These are phyloP conservation scores for Cinnamomum micranthum DNA, from an alignment of 164 flowering plant genomes.

Conservation along the genomic window DNA sequence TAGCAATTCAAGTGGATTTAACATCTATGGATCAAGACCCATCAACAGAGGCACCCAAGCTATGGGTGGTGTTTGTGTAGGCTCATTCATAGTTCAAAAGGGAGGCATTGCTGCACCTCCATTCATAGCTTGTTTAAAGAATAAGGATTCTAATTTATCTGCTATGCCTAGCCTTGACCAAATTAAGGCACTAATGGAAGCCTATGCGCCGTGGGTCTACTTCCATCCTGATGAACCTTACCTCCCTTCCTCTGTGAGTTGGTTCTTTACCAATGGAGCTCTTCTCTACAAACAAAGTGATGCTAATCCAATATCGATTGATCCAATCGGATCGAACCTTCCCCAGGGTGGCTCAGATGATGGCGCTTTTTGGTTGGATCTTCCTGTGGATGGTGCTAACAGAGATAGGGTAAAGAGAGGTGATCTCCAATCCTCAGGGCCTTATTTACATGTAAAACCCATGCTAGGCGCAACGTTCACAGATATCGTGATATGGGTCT, in stretches of 20 bases:
- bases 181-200: constrained; percentile 43
- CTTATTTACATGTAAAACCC: constrained; percentile 67
- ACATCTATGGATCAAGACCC: constrained; percentile 41
- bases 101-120: constrained; percentile 13
- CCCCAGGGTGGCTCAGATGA: constrained; percentile 79
- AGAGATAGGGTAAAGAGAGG: constrained; percentile 65
- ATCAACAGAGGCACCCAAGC: constrained; percentile 36
- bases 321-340: constrained; percentile 63
- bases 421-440: constrained; percentile 35
- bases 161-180: constrained; percentile 57
- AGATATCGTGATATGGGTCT: constrained; percentile 68
- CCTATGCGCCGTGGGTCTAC: constrained; percentile 64
- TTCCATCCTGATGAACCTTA: constrained; percentile 70
- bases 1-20: constrained; percentile 20
- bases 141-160: constrained; percentile 18
- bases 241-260: constrained; percentile 67
- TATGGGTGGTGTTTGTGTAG: constrained; percentile 41
- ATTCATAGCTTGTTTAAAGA: constrained; percentile 54
- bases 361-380: constrained; percentile 76
- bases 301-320: constrained; percentile 40
- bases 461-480: constrained; percentile 71
- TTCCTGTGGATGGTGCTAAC: constrained; percentile 39
- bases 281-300: constrained; percentile 44
- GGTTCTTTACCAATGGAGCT: constrained; percentile 78
- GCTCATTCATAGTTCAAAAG: constrained; percentile 44